These are phyloP conservation scores for Phytophthora hybrid DNA, from an alignment of 352 stramenopile species.

Conservation along the genomic window DNA sequence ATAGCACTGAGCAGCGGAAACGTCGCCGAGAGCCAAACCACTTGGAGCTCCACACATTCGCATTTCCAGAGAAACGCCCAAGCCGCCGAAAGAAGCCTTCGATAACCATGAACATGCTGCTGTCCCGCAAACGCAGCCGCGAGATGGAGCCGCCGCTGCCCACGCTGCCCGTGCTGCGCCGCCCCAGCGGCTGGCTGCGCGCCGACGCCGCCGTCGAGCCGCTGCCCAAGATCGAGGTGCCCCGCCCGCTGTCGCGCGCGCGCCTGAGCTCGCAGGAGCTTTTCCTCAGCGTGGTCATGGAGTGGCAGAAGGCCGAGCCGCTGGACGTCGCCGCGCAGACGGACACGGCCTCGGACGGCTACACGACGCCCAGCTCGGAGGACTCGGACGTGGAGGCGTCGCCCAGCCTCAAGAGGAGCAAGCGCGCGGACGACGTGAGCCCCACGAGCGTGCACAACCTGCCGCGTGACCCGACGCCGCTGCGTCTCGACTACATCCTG, in stretches of 20 bases:
- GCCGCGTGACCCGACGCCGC: slow-evolving; percentile 46
- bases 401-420: slow-evolving; percentile 26
- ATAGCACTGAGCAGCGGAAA: slow-evolving; percentile 13
- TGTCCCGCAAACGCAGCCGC: slow-evolving; percentile 59
- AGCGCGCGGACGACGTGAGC: slow-evolving; percentile 57
- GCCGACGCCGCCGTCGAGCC: slow-evolving; percentile 36
- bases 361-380: slow-evolving; percentile 30
- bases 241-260: slow-evolving; percentile 39
- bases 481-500: slow-evolving; percentile 55
- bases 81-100: slow-evolving; percentile 1
- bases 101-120: slow-evolving; percentile 45
- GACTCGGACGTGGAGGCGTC: slow-evolving; percentile 44
- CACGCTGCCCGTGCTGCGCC: slow-evolving; percentile 37
- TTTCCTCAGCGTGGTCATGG: slow-evolving; percentile 85
- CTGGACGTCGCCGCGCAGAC: slow-evolving; percentile 21
- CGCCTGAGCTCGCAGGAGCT: slow-evolving; percentile 75
- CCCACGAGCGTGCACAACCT: slow-evolving; percentile 67
- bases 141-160: slow-evolving; percentile 32
- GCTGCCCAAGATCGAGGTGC: slow-evolving; percentile 20
- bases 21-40: slow-evolving; percentile 21
- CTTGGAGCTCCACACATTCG: slow-evolving; percentile 21
- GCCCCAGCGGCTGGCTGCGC: slow-evolving; percentile 48
- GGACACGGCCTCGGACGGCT: slow-evolving; percentile 24
- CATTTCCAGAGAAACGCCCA: slow-evolving; percentile 19
- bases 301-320: slow-evolving; percentile 58